Conservation (phyloP, 306 rosid species). For the Prunus armeniaca region DNA sequence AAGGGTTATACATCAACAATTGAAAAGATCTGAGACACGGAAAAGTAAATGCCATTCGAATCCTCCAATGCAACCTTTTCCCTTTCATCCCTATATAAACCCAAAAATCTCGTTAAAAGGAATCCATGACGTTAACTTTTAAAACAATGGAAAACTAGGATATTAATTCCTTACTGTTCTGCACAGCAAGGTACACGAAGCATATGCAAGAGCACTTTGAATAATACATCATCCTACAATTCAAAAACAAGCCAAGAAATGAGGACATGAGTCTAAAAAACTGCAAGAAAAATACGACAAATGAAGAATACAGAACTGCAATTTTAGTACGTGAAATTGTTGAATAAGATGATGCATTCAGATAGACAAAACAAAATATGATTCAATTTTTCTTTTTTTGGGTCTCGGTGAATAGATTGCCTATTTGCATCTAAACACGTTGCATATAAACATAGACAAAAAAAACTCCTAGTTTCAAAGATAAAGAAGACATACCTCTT, state of each 20-base stretch:
- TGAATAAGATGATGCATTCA: no score
- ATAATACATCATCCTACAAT: conserved; percentile 85
- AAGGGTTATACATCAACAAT: no score
- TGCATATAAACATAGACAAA: no score
- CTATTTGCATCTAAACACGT: no score
- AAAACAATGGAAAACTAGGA: conserved; percentile 14
- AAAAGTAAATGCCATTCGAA: conserved; percentile 42
- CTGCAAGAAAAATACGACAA: neutral
- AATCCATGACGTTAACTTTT: conserved; percentile 2
- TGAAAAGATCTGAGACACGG: conserved; percentile 52
- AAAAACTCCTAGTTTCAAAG: no score
- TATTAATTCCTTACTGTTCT: conserved; percentile 48
- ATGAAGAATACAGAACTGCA: neutral
- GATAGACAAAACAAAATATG: no score
- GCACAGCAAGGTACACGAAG: conserved; percentile 43
- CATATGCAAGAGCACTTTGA: conserved; percentile 74
- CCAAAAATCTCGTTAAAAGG: conserved; percentile 22
- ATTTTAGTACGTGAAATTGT: no score
- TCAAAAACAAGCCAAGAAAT: conserved; percentile 16
- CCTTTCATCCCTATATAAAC: conserved; percentile 39
- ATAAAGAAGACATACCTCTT: conserved; percentile 56
- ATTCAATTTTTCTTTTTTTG: no score
- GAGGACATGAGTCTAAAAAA: conserved; percentile 2
- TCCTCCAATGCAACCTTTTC: conserved; percentile 34
- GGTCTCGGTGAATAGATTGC: no score